Base-by-base conservation (phyloP, 805 yeast species). In the Metschnikowia cubensis region DNA sequence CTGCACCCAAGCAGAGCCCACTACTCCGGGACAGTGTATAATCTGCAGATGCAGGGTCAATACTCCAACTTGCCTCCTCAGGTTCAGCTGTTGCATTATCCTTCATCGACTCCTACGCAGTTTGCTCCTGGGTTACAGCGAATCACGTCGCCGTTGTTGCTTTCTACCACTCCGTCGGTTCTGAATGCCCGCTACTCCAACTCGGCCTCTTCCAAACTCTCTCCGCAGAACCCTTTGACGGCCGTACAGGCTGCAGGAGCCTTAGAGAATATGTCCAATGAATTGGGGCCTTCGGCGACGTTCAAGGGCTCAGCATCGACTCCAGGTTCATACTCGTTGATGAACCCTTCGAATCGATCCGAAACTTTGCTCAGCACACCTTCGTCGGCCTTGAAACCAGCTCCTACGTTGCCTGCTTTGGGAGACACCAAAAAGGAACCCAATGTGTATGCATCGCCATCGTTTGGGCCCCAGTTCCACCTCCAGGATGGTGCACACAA, bases 61-160 rank as follows among this genome's bases (percentile, higher is more conserved):
- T 44, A 59, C 34, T 53, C 56, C 25, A 68, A 65, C 22, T 51
- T 61, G 32, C 59, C 59, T 8, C 59, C 51, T 22, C 59, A 57
- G 45, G 80, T 77, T 17, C 84, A 80, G 61, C 83, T 84, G 18
- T 65, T 81, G 38, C 84, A 83, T 63, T 83, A 82, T 60, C 89
- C 89, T 6, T 72, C 81, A 3, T 81, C 86, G 0, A 82, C 87
- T 1, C 89, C 89, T 14, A 79, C 87, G 1, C 87, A 82, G 59
- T 84, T 81, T 72, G 87, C 85, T 31, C 81, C 85, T 0, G 83
- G 83, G 39, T 65, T 84, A 46, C 78, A 80, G 52, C 65, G 83
- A 34, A 83, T 84, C 50, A 83, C 88, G 0, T 82, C 87, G 14
- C 89, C 89, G 0, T 67, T 84, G 46, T 65, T 84, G 51, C 69